Conservation (phyloP, 495 filamentous ascomycete species). For the Astrothelium macrocarpum region DNA sequence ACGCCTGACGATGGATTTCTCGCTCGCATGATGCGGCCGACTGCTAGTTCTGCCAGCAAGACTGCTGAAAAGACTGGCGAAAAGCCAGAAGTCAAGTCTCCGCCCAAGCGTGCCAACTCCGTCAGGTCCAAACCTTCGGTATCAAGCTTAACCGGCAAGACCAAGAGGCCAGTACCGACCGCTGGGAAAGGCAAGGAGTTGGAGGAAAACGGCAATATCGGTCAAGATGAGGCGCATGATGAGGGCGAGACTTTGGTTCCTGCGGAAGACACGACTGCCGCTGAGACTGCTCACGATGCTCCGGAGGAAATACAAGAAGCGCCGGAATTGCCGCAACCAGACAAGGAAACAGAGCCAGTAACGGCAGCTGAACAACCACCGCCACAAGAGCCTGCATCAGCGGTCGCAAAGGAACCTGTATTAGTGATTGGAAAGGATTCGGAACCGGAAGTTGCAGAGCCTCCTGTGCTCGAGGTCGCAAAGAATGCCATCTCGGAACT, state of each 20-base stretch:
- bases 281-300: neutral
- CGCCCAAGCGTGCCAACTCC: neutral
- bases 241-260: neutral
- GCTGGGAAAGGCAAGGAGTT: neutral
- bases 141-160: neutral
- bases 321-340: neutral
- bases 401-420: neutral
- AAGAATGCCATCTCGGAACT: neutral
- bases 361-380: neutral
- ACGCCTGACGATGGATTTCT: constrained; percentile 62
- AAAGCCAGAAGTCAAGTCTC: neutral
- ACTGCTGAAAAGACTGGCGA: constrained; percentile 50
- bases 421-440: too few species aligned
- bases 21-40: constrained; percentile 88
- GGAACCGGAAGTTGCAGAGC: too few species aligned
- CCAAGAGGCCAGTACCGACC: neutral
- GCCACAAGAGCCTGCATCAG: neutral
- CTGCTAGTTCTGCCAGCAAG: constrained; percentile 68
- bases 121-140: neutral
- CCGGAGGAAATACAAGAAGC: neutral
- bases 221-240: neutral
- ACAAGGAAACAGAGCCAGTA: neutral
- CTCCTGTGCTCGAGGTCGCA: neutral
- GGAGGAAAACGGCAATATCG: neutral
- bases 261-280: neutral